Percentiles rank a stretch among this genome's conserved stretches.
These are phyloP conservation scores for Raddia guianensis DNA, from an alignment of 176 grass and related monocot genomes.

Conservation along the genomic window DNA sequence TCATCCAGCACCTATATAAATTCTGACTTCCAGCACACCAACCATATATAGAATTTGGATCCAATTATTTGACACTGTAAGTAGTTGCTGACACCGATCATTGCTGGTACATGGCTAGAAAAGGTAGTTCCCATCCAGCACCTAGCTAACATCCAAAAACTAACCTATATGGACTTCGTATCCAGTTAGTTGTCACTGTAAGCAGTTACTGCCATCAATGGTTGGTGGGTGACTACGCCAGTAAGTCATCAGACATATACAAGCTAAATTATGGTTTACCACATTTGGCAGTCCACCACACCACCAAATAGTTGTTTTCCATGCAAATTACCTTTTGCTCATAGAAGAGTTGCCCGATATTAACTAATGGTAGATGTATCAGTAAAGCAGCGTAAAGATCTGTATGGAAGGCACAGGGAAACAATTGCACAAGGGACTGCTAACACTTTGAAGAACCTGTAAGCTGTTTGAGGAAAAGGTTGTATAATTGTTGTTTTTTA, in stretches of 20 bases:
- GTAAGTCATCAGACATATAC: not conserved
- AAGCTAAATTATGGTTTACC: not conserved
- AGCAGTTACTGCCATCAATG: not conserved
- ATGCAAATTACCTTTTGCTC: not conserved
- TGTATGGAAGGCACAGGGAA: not conserved
- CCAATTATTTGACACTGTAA: not conserved
- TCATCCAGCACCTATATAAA: not conserved
- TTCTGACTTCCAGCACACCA: not conserved
- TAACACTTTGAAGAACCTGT: slow-evolving; percentile 11
- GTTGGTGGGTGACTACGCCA: not conserved
- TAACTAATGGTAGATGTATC: slow-evolving; percentile 11
- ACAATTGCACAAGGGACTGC: not conserved
- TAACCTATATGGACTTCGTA: not conserved
- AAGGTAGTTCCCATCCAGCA: not conserved
- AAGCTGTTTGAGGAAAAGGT: slow-evolving; percentile 30
- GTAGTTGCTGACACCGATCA: not conserved
- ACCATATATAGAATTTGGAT: slow-evolving; percentile 22
- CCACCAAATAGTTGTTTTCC: not conserved
- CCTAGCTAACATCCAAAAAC: slow-evolving; percentile 2
- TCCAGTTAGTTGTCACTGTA: no score
- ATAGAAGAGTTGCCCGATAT: slow-evolving; percentile 8
- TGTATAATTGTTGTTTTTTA: slow-evolving; percentile 4
- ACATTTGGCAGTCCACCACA: not conserved
- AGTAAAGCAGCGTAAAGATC: slow-evolving; percentile 7
- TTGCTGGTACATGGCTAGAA: not conserved